Percentiles rank a stretch among this genome's conserved stretches.
Conservation (phyloP, 2,329 filamentous ascomycete genomes). For the Botrytis medusae region DNA sequence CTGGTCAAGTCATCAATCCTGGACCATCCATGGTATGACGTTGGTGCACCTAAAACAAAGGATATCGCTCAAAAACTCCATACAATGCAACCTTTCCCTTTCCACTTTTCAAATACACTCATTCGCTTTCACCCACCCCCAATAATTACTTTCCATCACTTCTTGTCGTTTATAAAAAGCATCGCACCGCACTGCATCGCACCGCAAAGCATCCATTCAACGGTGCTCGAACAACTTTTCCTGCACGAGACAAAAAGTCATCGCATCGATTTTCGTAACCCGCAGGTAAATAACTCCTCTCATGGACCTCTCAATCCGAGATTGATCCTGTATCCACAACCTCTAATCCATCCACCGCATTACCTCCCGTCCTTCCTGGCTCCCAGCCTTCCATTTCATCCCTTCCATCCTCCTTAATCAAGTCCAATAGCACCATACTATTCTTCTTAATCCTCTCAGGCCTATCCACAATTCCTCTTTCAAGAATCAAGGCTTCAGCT, state of each 20-base stretch:
- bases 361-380: conserved; percentile 23
- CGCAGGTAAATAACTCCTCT: background rate
- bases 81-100: background rate
- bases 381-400: conserved; percentile 61
- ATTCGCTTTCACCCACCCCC: background rate
- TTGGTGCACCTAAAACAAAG: background rate
- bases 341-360: background rate
- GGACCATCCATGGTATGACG: conserved; percentile 1
- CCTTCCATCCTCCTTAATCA: conserved; percentile 62
- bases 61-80: conserved; percentile 11
- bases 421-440: conserved; percentile 59
- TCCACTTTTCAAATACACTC: background rate
- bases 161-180: background rate
- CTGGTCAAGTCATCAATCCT: background rate
- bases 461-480: conserved; percentile 57
- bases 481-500: conserved; percentile 61
- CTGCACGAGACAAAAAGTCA: background rate
- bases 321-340: conserved; percentile 6
- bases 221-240: background rate
- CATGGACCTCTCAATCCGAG: conserved; percentile 11
- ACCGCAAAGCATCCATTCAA: conserved; percentile 1
- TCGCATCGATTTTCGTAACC: background rate
- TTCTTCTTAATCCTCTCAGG: conserved; percentile 63
- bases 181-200: background rate
- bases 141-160: conserved; percentile 13